These are phyloP conservation scores for Globisporangium camurandrum DNA, from an alignment of 352 stramenopile genomes.

Conservation along the genomic window DNA sequence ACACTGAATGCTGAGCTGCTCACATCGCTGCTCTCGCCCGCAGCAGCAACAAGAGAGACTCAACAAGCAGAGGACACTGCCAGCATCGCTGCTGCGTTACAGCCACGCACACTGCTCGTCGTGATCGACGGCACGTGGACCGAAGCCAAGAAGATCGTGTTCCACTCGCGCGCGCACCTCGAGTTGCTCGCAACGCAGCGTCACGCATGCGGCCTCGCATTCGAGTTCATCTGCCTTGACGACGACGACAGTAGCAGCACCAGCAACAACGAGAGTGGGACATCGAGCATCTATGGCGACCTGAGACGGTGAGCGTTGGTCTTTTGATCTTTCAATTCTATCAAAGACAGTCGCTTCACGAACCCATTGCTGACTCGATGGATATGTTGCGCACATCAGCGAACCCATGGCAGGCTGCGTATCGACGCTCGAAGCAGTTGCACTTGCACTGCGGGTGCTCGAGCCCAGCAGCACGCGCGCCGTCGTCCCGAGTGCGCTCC, in stretches of 20 bases:
- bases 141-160: conserved; percentile 73
- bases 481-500: conserved; percentile 19
- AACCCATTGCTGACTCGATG: not conserved
- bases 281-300: conserved; percentile 58
- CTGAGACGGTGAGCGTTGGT: conserved; percentile 24
- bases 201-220: conserved; percentile 13
- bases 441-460: conserved; percentile 31
- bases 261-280: not conserved
- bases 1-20: conserved; percentile 13
- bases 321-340: not conserved
- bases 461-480: conserved; percentile 19
- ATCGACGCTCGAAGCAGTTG: conserved; percentile 69
- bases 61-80: not conserved
- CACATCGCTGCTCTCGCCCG: not conserved
- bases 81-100: too few relatives aligned
- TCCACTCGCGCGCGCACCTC: conserved; percentile 35
- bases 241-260: not conserved
- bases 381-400: conserved; percentile 23
- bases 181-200: conserved; percentile 20
- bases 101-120: conserved; percentile 27
- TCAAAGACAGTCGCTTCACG: not conserved
- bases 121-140: conserved; percentile 77
- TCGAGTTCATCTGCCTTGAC: conserved; percentile 49
- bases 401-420: conserved; percentile 70
- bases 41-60: not conserved